Conservation (phyloP, 345 rosid genomes). For the thale cress (Arabidopsis thaliana) region TAIR10.1 NC_003075.7:14964501-14965000, state of each 20-base stretch:
- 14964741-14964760: constrained; percentile 72
- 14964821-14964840: constrained; percentile 67
- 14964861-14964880: constrained; percentile 68
- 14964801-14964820: constrained; percentile 67
- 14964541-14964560: constrained; percentile 60
- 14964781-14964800: constrained; percentile 57
- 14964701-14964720: constrained; percentile 49
- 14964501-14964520: constrained; percentile 62
- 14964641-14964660: constrained; percentile 58
- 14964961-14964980: constrained; percentile 35
- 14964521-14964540: constrained; percentile 66
- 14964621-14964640: constrained; percentile 61
- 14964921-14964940: constrained; percentile 48
- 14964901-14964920: constrained; percentile 53
- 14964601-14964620: constrained; percentile 59
- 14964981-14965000: constrained; percentile 40
- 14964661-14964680: constrained; percentile 53
- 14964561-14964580: constrained; percentile 57
- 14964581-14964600: constrained; percentile 50
- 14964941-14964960: constrained; percentile 22
- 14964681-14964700: constrained; percentile 56
- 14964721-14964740: constrained; percentile 76
- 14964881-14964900: constrained; percentile 63
- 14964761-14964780: constrained; percentile 58
- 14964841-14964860: constrained; percentile 58